These are phyloP conservation scores for Parmales sp. DNA, from an alignment of 108 stramenopile genomes.

Conservation along the genomic window DNA sequence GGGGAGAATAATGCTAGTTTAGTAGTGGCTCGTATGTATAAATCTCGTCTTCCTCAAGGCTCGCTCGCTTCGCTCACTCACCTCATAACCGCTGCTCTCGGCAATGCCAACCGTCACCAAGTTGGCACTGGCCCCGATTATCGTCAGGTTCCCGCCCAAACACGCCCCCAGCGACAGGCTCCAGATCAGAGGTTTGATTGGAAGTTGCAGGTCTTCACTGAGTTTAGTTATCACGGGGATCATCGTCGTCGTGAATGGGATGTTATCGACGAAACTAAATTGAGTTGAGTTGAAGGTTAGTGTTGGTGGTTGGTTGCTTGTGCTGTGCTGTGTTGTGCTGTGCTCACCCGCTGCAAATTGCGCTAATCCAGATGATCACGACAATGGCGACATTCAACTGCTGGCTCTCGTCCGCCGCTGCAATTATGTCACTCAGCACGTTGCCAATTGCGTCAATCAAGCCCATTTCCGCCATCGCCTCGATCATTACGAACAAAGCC, in stretches of 20 bases:
- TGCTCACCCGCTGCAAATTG: slow-evolving; percentile 21
- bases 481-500: slow-evolving; percentile 51
- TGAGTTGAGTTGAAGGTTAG: too few relatives aligned
- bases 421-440: slow-evolving; percentile 34
- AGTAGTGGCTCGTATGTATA: too few relatives aligned
- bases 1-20: too few relatives aligned
- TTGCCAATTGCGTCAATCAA: slow-evolving; percentile 37
- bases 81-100: background rate
- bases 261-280: slow-evolving; percentile 23
- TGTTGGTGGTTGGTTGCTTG: too few relatives aligned
- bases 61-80: too few relatives aligned
- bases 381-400: slow-evolving; percentile 45
- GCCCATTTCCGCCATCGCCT: slow-evolving; percentile 57
- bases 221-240: slow-evolving; percentile 45
- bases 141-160: slow-evolving; percentile 52
- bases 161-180: slow-evolving; percentile 51
- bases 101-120: slow-evolving; percentile 49
- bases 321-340: too few relatives aligned
- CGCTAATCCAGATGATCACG: slow-evolving; percentile 47
- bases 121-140: slow-evolving; percentile 50
- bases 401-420: slow-evolving; percentile 27
- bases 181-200: slow-evolving; percentile 48
- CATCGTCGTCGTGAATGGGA: slow-evolving; percentile 60
- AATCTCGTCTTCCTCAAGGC: too few relatives aligned
- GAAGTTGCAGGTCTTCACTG: slow-evolving; percentile 34